Evolutionary conservation across 2,329 filamentous ascomycete genomes (phyloP).

Genomic region (Zalaria sp.): DNA sequence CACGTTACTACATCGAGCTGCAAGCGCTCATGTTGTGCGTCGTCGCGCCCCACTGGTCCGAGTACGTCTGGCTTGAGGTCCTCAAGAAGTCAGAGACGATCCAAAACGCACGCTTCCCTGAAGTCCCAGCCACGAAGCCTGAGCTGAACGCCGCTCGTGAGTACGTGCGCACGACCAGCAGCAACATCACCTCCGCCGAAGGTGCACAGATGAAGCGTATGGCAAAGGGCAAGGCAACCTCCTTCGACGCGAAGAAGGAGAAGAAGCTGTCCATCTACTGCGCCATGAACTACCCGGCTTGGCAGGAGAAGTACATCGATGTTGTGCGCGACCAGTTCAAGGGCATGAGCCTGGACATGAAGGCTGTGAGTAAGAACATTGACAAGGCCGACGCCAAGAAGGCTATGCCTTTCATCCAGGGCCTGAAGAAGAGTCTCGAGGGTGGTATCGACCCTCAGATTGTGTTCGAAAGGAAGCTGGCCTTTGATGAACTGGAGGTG

Average conservation of each 20-base stretch:
- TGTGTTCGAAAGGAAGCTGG: constrained; percentile 72
- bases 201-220: constrained; percentile 73
- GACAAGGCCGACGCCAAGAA: constrained; percentile 90
- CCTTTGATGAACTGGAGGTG: constrained; percentile 70
- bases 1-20: constrained; percentile 69
- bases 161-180: constrained; percentile 63
- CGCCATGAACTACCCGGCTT: constrained; percentile 66
- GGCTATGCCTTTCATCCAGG: constrained; percentile 92
- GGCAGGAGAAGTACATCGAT: constrained; percentile 86
- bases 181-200: constrained; percentile 77
- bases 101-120: constrained; percentile 65
- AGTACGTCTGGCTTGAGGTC: constrained; percentile 88
- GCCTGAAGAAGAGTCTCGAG: constrained; percentile 68
- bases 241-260: constrained; percentile 79
- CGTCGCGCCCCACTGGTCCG: constrained; percentile 84
- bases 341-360: constrained; percentile 55
- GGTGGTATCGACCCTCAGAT: constrained; percentile 41
- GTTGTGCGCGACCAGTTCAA: constrained; percentile 61
- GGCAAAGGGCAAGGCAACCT: constrained; percentile 74
- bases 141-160: constrained; percentile 63
- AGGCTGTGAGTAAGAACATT: constrained; percentile 63
- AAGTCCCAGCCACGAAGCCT: constrained; percentile 50
- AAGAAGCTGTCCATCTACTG: constrained; percentile 85
- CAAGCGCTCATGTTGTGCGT: constrained; percentile 72
- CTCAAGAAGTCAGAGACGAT: constrained; percentile 62